Base-by-base conservation (phyloP, 164 flowering plant genomes). In the Stephania cephalantha region DNA sequence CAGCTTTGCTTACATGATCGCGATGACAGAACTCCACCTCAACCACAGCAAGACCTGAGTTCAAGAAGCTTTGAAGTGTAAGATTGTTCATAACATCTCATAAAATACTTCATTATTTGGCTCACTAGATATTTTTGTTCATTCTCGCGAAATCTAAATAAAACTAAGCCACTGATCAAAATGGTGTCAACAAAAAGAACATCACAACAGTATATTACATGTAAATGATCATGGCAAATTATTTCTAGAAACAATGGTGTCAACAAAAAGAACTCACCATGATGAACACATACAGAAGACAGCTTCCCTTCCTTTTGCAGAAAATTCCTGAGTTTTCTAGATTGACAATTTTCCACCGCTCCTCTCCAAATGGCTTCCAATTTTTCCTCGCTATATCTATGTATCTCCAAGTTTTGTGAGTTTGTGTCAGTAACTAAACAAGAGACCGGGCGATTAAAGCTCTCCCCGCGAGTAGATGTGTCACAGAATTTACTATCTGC, bases 41-140 rank as follows among this genome's bases (percentile, higher is more conserved):
- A 64, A 88, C 97, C 20, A 95, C 83, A 50, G 92, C 93, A 50
- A 91, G 22, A 79, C 90, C 97, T 94, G 85, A 74, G 67, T 73
- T 42, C 12, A 53, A 71, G 46, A 64, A 42, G 18, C 11, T n/a
- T 9, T 72, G 5, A 66, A 50, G 67, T 71, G 67, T 46, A 7
- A 31, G 46, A 44, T n/a, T 5, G 22, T 70, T 12, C 4, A 7
- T 45, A 22, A 15, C 13, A 46, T 45, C 20, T 17, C 9, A 3
- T 46, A 70, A 10, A 8, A 13, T 44, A 69, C 18, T 7, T 20
- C 44, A 46, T 11, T 69, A 69, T 69, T 69, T 13, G 10, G 20
- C 66, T 61, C 22, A 6, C 5, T 18, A 61, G 20, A 61, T 9
- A 61, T 61, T 61, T n/a, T 9, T 35, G 42, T 35, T 35, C 42